Percentiles rank a stretch among this genome's conserved stretches.
Evolutionary conservation across 495 filamentous ascomycete species (phyloP).

Genomic region (Xylona heveae): DNA sequence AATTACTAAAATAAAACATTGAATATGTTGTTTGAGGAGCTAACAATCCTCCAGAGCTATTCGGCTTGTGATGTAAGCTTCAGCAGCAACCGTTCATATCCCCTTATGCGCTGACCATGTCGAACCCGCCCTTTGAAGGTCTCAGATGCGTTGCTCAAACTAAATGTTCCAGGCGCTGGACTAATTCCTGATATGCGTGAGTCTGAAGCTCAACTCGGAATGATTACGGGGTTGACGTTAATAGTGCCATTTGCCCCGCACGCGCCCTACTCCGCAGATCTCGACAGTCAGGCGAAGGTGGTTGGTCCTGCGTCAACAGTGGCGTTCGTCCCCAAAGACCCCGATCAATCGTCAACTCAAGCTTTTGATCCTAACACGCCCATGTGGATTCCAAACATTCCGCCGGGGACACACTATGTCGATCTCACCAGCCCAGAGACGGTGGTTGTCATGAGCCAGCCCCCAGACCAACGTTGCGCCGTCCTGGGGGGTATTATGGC

Average conservation of each 20-base stretch:
- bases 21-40: too few species aligned
- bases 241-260: slow-evolving; percentile 10
- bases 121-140: too few species aligned
- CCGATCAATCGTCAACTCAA: slow-evolving; percentile 10
- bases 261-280: slow-evolving; percentile 16
- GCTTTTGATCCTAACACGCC: slow-evolving; percentile 15
- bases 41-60: too few species aligned
- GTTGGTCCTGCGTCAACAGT: slow-evolving; percentile 42
- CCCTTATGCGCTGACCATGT: too few species aligned
- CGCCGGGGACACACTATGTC: slow-evolving; percentile 32
- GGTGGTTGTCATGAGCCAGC: slow-evolving; percentile 38
- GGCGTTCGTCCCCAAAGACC: slow-evolving; percentile 31
- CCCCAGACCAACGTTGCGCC: slow-evolving; percentile 34
- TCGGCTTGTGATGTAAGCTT: too few species aligned
- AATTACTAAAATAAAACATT: too few species aligned
- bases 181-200: slow-evolving; percentile 38
- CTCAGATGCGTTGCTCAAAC: slow-evolving; percentile 39
- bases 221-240: not conserved
- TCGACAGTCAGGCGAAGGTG: slow-evolving; percentile 15
- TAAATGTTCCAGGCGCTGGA: slow-evolving; percentile 34
- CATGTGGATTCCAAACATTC: slow-evolving; percentile 16
- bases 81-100: too few species aligned
- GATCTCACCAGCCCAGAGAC: slow-evolving; percentile 30
- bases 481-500: slow-evolving; percentile 51
- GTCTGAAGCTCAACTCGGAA: slow-evolving; percentile 5